Conservation (phyloP, 2,329 filamentous ascomycete species). For the Venturia oleaginea region DNA sequence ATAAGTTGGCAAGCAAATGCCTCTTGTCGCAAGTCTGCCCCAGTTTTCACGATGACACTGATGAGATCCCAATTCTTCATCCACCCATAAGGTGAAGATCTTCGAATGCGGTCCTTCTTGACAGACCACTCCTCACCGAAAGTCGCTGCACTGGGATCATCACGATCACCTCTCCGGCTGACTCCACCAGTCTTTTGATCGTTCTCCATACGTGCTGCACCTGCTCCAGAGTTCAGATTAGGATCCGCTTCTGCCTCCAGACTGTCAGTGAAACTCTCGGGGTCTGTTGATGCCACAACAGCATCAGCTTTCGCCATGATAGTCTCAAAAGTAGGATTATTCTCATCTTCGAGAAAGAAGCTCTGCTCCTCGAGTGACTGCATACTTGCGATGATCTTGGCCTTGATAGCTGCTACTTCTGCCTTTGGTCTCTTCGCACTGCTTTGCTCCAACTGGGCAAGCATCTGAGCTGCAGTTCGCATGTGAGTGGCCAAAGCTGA, state of each 20-base stretch:
- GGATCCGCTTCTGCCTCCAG: slow-evolving; percentile 45
- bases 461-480: slow-evolving; percentile 79
- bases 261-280: slow-evolving; percentile 31
- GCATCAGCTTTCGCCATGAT: slow-evolving; percentile 68
- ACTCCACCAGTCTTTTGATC: slow-evolving; percentile 80
- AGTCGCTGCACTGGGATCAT: slow-evolving; percentile 76
- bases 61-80: slow-evolving; percentile 86
- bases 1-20: slow-evolving; percentile 83
- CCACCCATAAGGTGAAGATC: slow-evolving; percentile 76
- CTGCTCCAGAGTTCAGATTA: slow-evolving; percentile 57
- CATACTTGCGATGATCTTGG: slow-evolving; percentile 86
- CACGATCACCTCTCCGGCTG: slow-evolving; percentile 69
- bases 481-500: slow-evolving; percentile 78
- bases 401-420: slow-evolving; percentile 74
- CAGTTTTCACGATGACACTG: slow-evolving; percentile 82
- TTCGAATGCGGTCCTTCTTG: slow-evolving; percentile 75
- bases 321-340: slow-evolving; percentile 67
- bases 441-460: slow-evolving; percentile 72
- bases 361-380: slow-evolving; percentile 78
- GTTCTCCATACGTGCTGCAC: slow-evolving; percentile 79
- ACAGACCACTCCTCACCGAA: slow-evolving; percentile 81
- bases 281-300: slow-evolving; percentile 37
- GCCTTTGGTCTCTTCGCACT: slow-evolving; percentile 70
- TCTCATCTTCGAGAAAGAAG: slow-evolving; percentile 62
- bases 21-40: slow-evolving; percentile 73